phyloP scores from a whole-genome alignment of 2,329 filamentous ascomycete genomes.

The Apiospora pterosperma region DNA sequence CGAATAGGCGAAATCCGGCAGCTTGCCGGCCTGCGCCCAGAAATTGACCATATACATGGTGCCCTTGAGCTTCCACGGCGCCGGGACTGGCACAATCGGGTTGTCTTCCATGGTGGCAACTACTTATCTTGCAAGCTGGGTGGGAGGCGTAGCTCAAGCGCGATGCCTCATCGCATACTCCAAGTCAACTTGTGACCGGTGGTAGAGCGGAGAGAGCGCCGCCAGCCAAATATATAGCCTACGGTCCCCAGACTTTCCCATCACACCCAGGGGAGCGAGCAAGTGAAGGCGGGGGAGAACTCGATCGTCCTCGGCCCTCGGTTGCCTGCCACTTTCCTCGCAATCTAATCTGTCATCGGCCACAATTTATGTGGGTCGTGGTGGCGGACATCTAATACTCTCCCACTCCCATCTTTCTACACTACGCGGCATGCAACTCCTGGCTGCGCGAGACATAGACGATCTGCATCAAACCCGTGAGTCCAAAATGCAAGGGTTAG shows the following conservation, averaged over 20 bases:
- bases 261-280: background rate
- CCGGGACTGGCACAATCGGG: conserved; percentile 19
- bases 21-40: conserved; percentile 31
- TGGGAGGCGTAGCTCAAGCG: background rate
- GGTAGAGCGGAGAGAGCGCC: background rate
- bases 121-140: background rate
- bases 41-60: conserved; percentile 42
- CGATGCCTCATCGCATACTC: background rate
- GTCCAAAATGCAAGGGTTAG: too few species aligned
- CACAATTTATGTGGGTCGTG: background rate
- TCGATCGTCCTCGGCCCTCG: conserved; percentile 1
- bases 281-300: background rate
- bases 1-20: conserved; percentile 38
- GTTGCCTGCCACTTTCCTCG: background rate
- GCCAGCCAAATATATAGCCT: background rate
- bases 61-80: conserved; percentile 43
- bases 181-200: background rate
- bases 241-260: background rate
- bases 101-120: conserved; percentile 8
- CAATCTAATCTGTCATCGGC: background rate
- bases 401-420: background rate
- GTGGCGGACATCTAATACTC: background rate
- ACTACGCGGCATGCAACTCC: background rate
- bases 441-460: too few species aligned
- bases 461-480: too few species aligned